Conservation (phyloP, 1,284 basidiomycete genomes). For the Ceratobasidium sp. region DNA sequence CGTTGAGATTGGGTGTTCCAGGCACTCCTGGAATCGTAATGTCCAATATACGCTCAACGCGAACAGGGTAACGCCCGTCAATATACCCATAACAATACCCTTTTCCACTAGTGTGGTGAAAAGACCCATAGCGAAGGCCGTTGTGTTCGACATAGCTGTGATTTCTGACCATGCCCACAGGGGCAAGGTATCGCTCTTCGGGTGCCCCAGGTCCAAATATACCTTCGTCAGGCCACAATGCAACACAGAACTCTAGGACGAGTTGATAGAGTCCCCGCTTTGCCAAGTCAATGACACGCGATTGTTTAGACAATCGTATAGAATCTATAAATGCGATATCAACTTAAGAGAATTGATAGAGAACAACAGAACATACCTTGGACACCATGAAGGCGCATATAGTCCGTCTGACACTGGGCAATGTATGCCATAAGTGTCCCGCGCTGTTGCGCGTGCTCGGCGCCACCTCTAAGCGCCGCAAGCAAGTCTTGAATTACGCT, state of each 20-base stretch:
- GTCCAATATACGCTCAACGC: background rate
- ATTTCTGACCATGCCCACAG: background rate
- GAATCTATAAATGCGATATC: background rate
- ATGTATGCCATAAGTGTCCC: conserved; percentile 5
- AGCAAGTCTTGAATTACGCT: background rate
- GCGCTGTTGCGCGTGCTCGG: background rate
- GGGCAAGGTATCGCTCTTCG: background rate
- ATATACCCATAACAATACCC: conserved; percentile 16
- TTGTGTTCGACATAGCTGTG: conserved; percentile 21
- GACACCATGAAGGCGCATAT: background rate
- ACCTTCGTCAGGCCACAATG: background rate
- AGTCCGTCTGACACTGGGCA: background rate
- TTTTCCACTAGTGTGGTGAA: background rate
- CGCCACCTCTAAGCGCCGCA: background rate
- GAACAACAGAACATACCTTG: background rate
- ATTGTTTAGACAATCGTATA: background rate
- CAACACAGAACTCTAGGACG: background rate
- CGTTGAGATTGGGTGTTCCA: background rate
- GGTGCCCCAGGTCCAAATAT: background rate
- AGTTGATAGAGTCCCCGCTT: background rate
- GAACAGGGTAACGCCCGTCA: background rate
- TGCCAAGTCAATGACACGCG: background rate
- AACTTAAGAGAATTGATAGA: no score
- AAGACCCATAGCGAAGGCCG: background rate
- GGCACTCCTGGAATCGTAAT: background rate